Conservation (phyloP, 73 alveolate species). For the Vitrella brassicaformis region DNA sequence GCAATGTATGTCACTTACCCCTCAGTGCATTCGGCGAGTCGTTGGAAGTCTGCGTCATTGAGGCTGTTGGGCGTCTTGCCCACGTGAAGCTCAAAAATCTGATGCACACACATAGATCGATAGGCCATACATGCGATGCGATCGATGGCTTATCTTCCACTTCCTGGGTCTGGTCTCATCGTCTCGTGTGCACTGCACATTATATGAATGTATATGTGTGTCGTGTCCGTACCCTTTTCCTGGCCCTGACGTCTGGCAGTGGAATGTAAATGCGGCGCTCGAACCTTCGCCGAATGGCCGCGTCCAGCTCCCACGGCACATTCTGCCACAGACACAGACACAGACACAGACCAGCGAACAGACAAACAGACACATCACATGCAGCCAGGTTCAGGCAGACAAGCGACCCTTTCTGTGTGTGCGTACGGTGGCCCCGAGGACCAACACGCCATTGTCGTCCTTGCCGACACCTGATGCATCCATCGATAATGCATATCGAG, state of each 20-base stretch:
- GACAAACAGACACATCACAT: neutral
- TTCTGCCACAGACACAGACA: slow-evolving; percentile 16
- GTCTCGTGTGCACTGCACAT: too few relatives aligned
- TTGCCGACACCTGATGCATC: too few relatives aligned
- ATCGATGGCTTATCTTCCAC: too few relatives aligned
- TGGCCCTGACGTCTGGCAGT: slow-evolving; percentile 75
- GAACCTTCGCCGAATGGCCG: slow-evolving; percentile 89
- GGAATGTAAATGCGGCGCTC: slow-evolving; percentile 87
- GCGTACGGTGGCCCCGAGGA: slow-evolving; percentile 74
- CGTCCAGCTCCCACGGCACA: slow-evolving; percentile 90
- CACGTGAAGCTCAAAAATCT: slow-evolving; percentile 54
- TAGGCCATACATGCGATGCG: too few relatives aligned
- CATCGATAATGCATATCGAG: neutral
- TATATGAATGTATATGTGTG: too few relatives aligned
- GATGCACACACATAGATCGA: too few relatives aligned
- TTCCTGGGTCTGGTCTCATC: too few relatives aligned
- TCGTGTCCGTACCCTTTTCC: slow-evolving; percentile 39
- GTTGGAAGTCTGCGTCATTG: slow-evolving; percentile 64
- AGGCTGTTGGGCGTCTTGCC: slow-evolving; percentile 72
- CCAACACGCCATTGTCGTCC: slow-evolving; percentile 74
- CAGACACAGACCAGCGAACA: neutral
- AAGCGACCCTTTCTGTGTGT: neutral
- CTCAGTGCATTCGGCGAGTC: slow-evolving; percentile 60
- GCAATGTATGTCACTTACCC: too few relatives aligned
- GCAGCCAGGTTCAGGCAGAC: neutral